Conservation (phyloP, 1,284 basidiomycete genomes). For the Cryptococcus floricola region DNA sequence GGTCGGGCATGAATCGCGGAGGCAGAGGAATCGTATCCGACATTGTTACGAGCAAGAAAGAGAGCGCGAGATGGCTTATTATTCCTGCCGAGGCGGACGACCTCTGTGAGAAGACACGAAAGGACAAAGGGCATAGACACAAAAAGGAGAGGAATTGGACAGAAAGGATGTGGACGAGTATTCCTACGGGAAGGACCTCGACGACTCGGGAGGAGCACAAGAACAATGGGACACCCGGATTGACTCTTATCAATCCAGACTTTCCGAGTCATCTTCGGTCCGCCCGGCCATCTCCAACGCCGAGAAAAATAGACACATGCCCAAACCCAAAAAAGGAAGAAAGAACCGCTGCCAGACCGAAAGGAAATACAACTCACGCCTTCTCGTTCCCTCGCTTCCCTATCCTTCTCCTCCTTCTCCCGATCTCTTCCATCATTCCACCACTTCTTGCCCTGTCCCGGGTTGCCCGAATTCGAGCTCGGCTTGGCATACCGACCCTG, state of each 20-base stretch:
- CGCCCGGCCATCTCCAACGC: too few species aligned
- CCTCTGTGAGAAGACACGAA: neutral
- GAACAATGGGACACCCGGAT: too few species aligned
- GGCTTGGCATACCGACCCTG: constrained; percentile 1
- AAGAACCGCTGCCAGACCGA: neutral
- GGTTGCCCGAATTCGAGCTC: neutral
- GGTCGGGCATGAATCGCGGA: constrained; percentile 9
- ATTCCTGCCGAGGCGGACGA: neutral
- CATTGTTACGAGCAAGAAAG: constrained; percentile 10
- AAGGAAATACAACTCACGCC: constrained; percentile 21
- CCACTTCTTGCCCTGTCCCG: constrained; percentile 40
- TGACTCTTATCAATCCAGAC: too few species aligned
- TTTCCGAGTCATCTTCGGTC: too few species aligned
- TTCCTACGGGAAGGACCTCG: too few species aligned
- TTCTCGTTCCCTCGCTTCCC: constrained; percentile 24
- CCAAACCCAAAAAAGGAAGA: neutral
- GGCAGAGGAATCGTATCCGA: constrained; percentile 20
- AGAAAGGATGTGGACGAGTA: too few species aligned
- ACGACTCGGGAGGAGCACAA: too few species aligned
- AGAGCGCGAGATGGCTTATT: neutral
- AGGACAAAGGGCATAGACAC: constrained; percentile 12
- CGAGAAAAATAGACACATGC: neutral
- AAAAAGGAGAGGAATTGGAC: constrained; percentile 5
- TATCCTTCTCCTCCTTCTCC: constrained; percentile 20
- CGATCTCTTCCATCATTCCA: constrained; percentile 32